Conservation (phyloP, 208 protist genomes). For the Leptomonas seymouri region DNA sequence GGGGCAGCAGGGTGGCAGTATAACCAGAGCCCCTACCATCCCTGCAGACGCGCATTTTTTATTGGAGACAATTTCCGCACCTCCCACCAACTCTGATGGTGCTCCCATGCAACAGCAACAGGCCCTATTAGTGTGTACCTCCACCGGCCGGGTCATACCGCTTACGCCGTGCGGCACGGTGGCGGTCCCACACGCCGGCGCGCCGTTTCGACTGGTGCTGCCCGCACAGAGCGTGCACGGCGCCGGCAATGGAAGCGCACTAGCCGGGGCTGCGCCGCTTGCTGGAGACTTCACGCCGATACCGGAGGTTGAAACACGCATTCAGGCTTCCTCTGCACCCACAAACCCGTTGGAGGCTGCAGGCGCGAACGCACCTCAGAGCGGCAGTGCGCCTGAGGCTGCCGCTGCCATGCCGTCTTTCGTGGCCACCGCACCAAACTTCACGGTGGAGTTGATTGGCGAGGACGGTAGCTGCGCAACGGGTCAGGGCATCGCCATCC, state of each 20-base stretch:
- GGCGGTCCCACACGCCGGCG: slow-evolving; percentile 43
- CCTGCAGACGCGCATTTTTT: slow-evolving; percentile 36
- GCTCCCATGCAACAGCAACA: slow-evolving; percentile 3
- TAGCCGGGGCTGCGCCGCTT: not conserved
- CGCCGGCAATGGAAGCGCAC: no score
- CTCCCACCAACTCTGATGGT: no score
- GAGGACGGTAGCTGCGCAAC: slow-evolving; percentile 55
- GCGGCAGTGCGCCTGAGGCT: not conserved
- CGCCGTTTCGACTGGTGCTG: slow-evolving; percentile 66
- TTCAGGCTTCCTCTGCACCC: slow-evolving; percentile 7
- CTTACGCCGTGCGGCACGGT: slow-evolving; percentile 44
- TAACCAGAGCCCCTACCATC: not conserved
- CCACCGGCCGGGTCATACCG: slow-evolving; percentile 50
- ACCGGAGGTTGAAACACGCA: slow-evolving; percentile 64
- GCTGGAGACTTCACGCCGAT: slow-evolving; percentile 10
- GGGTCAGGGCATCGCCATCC: slow-evolving; percentile 41
- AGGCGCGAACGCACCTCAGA: not conserved
- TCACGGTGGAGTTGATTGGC: slow-evolving; percentile 56
- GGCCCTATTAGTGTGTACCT: slow-evolving; percentile 45
- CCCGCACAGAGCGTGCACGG: slow-evolving; percentile 19
- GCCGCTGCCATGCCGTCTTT: slow-evolving; percentile 38
- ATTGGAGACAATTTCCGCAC: slow-evolving; percentile 42
- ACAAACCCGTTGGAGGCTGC: not conserved
- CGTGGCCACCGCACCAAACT: slow-evolving; percentile 43
- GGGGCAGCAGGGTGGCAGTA: not conserved